These are phyloP conservation scores for Penicillium sp. DNA, from an alignment of 2,329 filamentous ascomycete species.

Conservation along the genomic window DNA sequence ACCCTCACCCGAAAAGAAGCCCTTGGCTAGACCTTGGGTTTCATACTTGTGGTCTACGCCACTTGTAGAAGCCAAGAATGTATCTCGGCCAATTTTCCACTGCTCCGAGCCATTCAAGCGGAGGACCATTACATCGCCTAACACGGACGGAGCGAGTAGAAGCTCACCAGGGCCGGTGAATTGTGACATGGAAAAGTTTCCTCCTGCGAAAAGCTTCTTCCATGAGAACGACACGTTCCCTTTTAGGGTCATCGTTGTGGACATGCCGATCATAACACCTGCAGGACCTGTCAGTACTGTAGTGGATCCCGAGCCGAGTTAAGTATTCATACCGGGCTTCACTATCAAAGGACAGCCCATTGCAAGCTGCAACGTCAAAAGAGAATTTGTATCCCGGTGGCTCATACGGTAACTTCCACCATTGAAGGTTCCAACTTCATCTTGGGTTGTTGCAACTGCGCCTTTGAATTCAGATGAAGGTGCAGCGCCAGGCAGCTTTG, in stretches of 20 bases:
- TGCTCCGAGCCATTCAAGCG: conserved; percentile 59
- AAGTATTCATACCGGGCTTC: conserved; percentile 59
- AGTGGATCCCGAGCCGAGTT: too few relatives aligned
- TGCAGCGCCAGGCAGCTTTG: conserved; percentile 39
- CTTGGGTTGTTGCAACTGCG: conserved; percentile 56
- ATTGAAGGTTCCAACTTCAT: conserved; percentile 95
- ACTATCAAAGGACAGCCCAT: conserved; percentile 77
- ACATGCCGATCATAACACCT: conserved; percentile 94
- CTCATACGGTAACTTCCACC: conserved; percentile 90
- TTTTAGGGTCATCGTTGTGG: conserved; percentile 74
- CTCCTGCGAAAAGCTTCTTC: conserved; percentile 83
- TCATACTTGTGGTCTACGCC: conserved; percentile 86
- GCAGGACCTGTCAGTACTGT: too few relatives aligned
- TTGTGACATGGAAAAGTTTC: conserved; percentile 69
- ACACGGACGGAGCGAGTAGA: conserved; percentile 68
- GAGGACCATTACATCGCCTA: conserved; percentile 82
- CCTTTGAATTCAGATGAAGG: conserved; percentile 55
- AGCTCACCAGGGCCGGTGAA: conserved; percentile 90
- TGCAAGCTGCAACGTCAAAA: conserved; percentile 82
- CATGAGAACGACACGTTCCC: conserved; percentile 78
- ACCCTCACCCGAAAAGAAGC: conserved; percentile 89
- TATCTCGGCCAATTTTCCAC: conserved; percentile 83
- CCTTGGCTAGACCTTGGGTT: conserved; percentile 77
- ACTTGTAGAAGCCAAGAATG: conserved; percentile 77
- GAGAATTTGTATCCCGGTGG: conserved; percentile 83